These are phyloP conservation scores for Candida ipomoeae DNA, from an alignment of 805 yeast species.

Conservation along the genomic window DNA sequence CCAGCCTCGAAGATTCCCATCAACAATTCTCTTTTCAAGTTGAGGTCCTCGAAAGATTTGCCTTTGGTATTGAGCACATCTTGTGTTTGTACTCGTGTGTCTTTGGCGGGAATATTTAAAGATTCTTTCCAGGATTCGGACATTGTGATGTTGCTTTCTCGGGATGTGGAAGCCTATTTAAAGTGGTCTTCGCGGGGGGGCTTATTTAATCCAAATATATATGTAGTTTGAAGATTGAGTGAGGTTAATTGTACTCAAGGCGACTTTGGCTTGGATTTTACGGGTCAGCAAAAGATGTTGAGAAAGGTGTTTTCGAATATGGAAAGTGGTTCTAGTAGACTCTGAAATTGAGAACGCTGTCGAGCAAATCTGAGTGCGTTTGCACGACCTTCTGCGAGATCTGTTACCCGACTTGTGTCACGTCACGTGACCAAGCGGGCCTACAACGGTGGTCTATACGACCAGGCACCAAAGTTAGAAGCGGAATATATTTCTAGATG, in stretches of 20 bases:
- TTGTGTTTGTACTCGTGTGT: slow-evolving; percentile 93
- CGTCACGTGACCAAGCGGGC: not conserved
- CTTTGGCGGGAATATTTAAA: slow-evolving; percentile 75
- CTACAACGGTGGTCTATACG: not conserved
- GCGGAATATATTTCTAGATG: not conserved
- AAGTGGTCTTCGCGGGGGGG: not conserved
- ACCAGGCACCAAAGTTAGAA: not conserved
- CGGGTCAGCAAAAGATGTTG: not conserved
- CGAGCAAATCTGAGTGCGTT: not conserved
- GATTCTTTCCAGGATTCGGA: slow-evolving; percentile 59
- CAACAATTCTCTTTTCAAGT: slow-evolving; percentile 83
- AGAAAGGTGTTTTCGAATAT: not conserved
- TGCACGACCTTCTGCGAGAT: slow-evolving; percentile 2
- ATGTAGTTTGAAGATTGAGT: not conserved
- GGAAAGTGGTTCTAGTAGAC: not conserved
- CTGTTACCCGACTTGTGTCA: slow-evolving; percentile 2
- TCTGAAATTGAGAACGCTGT: slow-evolving; percentile 4
- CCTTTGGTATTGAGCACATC: slow-evolving; percentile 93
- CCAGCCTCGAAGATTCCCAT: slow-evolving; percentile 99
- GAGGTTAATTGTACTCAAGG: not conserved
- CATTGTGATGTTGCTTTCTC: slow-evolving; percentile 9
- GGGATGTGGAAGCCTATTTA: not conserved
- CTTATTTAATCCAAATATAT: not conserved
- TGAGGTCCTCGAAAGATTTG: slow-evolving; percentile 85
- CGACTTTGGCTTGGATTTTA: not conserved